Evolutionary conservation across 2,329 filamentous ascomycete genomes (phyloP), one percentile per base, ranked within the genome.

Genomic region (Fusarium sp.): DNA sequence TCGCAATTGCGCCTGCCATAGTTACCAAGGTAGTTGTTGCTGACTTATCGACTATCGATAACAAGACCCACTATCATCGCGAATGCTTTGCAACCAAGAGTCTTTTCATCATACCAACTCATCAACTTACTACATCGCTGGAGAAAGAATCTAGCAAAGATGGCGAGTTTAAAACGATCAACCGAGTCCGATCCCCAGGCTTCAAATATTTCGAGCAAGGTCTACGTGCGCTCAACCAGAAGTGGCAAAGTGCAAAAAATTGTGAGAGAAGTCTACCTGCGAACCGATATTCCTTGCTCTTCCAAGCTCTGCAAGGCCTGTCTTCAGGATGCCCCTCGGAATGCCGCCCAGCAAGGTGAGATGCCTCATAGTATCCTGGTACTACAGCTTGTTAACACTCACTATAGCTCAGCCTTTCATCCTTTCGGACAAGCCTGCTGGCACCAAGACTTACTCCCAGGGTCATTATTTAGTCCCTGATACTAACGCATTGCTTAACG

Each of bases 241-340:
- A 96, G 90, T 81, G 96, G 96, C 81, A 98, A 98, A 84, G 95
- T 98, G 65, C 96, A 98, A 81, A 99, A 99, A 86, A 97, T 99
- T 77, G 96, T 99, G 72, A 90, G 94, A 76, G 96, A 99, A 84
- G 87, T 98, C 69, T 99, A 99, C 81, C 86, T 99, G 67, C 90
- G 96, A 80, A 93, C 95, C 82, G 96, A 99, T 80, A 98, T 99
- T 77, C 95, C 96, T 52, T 99, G 96, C 83, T 98, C 95, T 34
- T 98, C 95, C 27, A 92, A 91, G 80, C 85, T 99, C 46, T 99
- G 96, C 84, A 87, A 87, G 67, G 82, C 81, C 76, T 99, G 96
- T 80, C 85, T 92, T 46, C 85, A 89, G 48, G 88, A 84, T 70
- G 93, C 94, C 3, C 94, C 94, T 2, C 86, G 88, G 70, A 93